These are phyloP conservation scores for Uromyces viciae-fabae DNA, from an alignment of 1,284 basidiomycete genomes.

Conservation along the genomic window DNA sequence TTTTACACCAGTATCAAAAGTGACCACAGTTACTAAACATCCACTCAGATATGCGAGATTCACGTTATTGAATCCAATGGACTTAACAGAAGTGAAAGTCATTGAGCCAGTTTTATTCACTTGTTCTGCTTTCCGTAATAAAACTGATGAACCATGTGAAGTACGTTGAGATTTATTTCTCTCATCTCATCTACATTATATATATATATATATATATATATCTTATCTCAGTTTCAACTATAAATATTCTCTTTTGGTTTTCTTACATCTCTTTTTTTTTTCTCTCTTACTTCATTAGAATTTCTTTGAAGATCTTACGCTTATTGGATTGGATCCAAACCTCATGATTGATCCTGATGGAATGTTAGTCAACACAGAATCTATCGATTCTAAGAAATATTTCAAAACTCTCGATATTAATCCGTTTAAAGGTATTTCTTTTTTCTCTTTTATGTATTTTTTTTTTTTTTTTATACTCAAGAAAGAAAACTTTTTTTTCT, in stretches of 20 bases:
- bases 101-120: neutral
- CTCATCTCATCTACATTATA: neutral
- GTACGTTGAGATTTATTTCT: neutral
- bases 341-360: neutral
- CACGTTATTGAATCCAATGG: neutral
- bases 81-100: neutral
- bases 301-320: conserved; percentile 7
- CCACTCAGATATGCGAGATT: neutral
- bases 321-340: neutral
- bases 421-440: neutral
- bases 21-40: neutral
- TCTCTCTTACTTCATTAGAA: neutral
- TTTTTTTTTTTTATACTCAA: neutral
- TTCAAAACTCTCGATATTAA: neutral
- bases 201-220: neutral
- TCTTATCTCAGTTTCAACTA: neutral
- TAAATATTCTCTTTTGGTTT: neutral
- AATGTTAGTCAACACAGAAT: neutral
- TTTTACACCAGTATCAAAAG: neutral
- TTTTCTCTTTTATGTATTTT: neutral
- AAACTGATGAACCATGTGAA: neutral
- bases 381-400: neutral
- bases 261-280: neutral
- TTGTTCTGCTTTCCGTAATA: conserved; percentile 1
- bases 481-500: neutral